These are phyloP conservation scores for Buddleja alternifolia DNA, from an alignment of 257 asterid species.

Conservation along the genomic window DNA sequence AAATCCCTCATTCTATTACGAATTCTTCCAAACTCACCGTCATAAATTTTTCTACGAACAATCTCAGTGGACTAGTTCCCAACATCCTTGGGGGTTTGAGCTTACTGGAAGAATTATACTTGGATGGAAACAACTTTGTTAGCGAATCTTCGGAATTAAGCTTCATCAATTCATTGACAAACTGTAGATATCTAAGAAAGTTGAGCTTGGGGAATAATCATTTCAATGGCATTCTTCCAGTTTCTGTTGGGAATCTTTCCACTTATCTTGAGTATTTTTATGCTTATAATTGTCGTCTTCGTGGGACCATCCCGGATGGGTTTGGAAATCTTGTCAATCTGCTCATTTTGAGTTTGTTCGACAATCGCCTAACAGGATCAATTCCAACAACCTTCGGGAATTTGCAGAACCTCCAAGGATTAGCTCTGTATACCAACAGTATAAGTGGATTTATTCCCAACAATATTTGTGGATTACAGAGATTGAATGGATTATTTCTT, in stretches of 20 bases:
- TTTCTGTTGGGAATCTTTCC: conserved; percentile 32
- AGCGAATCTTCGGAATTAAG: conserved; percentile 25
- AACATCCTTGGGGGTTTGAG: conserved; percentile 33
- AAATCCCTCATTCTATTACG: conserved; percentile 36
- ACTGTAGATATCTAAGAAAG: neutral
- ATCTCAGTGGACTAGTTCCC: conserved; percentile 35
- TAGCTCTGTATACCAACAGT: neutral
- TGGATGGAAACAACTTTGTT: neutral
- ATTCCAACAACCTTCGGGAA: conserved; percentile 15
- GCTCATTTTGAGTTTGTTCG: neutral
- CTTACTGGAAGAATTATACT: neutral
- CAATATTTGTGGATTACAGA: neutral
- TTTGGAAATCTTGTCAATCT: conserved; percentile 32
- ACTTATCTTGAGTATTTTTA: conserved; percentile 17
- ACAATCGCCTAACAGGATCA: conserved; percentile 23
- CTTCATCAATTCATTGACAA: conserved; percentile 31
- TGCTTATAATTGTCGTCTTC: neutral
- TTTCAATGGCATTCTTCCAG: conserved; percentile 27
- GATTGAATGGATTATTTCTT: neutral
- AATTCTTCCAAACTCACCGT: conserved; percentile 29
- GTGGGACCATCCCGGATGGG: conserved; percentile 25
- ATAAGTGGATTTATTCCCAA: conserved; percentile 27
- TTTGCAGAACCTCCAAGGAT: conserved; percentile 19
- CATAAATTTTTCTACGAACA: conserved; percentile 2
- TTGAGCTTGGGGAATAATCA: neutral